phyloP scores from a whole-genome alignment of 768 basidiomycete genomes.

The Lyophyllum shimeji region DNA sequence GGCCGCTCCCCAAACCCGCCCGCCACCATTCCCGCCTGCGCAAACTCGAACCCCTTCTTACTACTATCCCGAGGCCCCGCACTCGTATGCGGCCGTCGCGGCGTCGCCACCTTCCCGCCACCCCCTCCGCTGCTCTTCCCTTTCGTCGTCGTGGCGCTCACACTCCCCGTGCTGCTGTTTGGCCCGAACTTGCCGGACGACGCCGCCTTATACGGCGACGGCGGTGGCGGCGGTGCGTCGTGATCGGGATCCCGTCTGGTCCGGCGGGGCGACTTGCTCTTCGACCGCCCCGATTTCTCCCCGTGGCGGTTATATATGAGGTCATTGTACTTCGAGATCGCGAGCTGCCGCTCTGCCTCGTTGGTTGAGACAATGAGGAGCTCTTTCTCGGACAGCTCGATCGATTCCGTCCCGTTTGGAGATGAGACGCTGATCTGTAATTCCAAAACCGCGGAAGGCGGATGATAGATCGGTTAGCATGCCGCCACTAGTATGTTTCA shows the following conservation, averaged over 20 bases:
- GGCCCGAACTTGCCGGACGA: slow-evolving; percentile 9
- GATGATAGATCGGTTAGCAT: slow-evolving; percentile 15
- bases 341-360: slow-evolving; percentile 65
- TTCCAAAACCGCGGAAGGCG: not conserved
- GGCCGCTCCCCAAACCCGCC: slow-evolving; percentile 3
- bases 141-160: slow-evolving; percentile 1
- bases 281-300: slow-evolving; percentile 37
- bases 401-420: slow-evolving; percentile 58
- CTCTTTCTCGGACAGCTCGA: slow-evolving; percentile 72
- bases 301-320: slow-evolving; percentile 23
- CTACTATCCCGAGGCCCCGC: slow-evolving; percentile 69
- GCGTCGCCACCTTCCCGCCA: slow-evolving; percentile 15
- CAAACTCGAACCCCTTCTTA: slow-evolving; percentile 38
- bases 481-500: slow-evolving; percentile 7
- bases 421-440: slow-evolving; percentile 49
- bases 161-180: slow-evolving; percentile 10
- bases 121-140: slow-evolving; percentile 1
- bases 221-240: slow-evolving; percentile 39
- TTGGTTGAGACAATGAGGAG: slow-evolving; percentile 68
- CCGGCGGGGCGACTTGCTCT: slow-evolving; percentile 58
- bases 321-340: slow-evolving; percentile 59
- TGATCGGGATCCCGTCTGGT: slow-evolving; percentile 33
- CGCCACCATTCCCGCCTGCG: slow-evolving; percentile 3
- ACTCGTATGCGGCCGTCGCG: slow-evolving; percentile 69
- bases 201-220: slow-evolving; percentile 30